Percentiles rank a stretch among this genome's conserved stretches.
These are phyloP conservation scores for Tylopilus sp. DNA, from an alignment of 768 basidiomycete species.

Conservation along the genomic window DNA sequence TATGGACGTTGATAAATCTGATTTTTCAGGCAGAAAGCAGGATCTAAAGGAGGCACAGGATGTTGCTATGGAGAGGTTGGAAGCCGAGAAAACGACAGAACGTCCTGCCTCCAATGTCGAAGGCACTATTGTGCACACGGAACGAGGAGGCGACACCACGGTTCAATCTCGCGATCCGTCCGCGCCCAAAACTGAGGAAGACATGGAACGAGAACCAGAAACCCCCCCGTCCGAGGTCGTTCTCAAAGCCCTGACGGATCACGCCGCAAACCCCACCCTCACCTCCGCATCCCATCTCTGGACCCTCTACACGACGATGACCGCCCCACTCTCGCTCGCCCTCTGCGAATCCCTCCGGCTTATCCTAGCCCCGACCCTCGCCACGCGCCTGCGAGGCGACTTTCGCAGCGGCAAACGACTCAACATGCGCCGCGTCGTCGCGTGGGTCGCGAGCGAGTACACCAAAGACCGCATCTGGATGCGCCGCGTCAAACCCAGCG, in stretches of 20 bases:
- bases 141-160: constrained; percentile 14
- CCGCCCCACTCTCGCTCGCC: constrained; percentile 84
- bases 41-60: constrained; percentile 26
- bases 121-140: constrained; percentile 43
- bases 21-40: constrained; percentile 7
- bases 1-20: constrained; percentile 48
- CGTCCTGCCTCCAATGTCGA: constrained; percentile 36
- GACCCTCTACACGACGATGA: constrained; percentile 87
- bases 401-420: constrained; percentile 96
- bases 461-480: constrained; percentile 99
- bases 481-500: constrained; percentile 87
- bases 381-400: constrained; percentile 92
- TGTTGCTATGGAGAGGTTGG: constrained; percentile 25
- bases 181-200: constrained; percentile 29
- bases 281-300: constrained; percentile 68
- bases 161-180: constrained; percentile 24
- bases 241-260: constrained; percentile 16
- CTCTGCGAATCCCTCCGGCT: constrained; percentile 96
- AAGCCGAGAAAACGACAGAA: constrained; percentile 27
- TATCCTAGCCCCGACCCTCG: constrained; percentile 91
- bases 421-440: constrained; percentile 98
- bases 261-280: constrained; percentile 21
- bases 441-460: constrained; percentile 97
- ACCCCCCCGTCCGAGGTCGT: constrained; percentile 18
- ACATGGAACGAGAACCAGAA: constrained; percentile 18